These are phyloP conservation scores for Ceraceosorus guamensis DNA, from an alignment of 1,284 basidiomycete species.

Conservation along the genomic window DNA sequence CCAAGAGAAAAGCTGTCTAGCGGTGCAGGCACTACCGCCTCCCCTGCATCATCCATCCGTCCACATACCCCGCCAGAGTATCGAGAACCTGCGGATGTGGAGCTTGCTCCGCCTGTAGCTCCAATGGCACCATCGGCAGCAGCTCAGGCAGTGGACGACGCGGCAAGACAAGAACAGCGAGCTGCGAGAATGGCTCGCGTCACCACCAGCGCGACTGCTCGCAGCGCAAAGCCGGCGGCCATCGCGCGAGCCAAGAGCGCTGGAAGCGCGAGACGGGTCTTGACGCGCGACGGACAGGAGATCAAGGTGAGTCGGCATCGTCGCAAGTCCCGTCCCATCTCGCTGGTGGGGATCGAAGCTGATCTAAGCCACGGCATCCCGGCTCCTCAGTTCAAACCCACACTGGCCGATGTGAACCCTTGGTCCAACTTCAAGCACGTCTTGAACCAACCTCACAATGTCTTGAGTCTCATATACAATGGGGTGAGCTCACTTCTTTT, in stretches of 20 bases:
- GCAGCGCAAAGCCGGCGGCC: too few relatives aligned
- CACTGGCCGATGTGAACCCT: slow-evolving; percentile 13
- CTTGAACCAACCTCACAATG: slow-evolving; percentile 18
- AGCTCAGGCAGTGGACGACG: too few relatives aligned
- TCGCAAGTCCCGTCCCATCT: not conserved
- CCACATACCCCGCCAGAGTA: not conserved
- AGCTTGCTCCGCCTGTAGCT: not conserved
- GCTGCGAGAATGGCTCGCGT: too few relatives aligned
- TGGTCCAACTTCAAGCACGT: slow-evolving; percentile 5
- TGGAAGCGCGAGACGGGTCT: slow-evolving; percentile 5
- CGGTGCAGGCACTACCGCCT: not conserved
- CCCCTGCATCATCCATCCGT: not conserved
- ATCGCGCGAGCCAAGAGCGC: slow-evolving; percentile 3
- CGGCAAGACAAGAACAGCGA: too few relatives aligned
- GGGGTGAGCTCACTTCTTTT: not conserved
- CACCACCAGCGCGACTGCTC: too few relatives aligned
- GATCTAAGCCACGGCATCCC: not conserved
- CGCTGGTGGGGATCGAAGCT: not conserved
- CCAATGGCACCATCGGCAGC: too few relatives aligned
- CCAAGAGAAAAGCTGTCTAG: not conserved
- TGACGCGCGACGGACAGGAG: slow-evolving; percentile 9
- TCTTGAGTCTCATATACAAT: slow-evolving; percentile 10
- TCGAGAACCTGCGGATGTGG: not conserved
- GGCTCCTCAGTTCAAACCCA: slow-evolving; percentile 10
- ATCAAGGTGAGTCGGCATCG: slow-evolving; percentile 5